phyloP scores from a whole-genome alignment of 805 yeast species.

The Cyberlindnera saturnus region DNA sequence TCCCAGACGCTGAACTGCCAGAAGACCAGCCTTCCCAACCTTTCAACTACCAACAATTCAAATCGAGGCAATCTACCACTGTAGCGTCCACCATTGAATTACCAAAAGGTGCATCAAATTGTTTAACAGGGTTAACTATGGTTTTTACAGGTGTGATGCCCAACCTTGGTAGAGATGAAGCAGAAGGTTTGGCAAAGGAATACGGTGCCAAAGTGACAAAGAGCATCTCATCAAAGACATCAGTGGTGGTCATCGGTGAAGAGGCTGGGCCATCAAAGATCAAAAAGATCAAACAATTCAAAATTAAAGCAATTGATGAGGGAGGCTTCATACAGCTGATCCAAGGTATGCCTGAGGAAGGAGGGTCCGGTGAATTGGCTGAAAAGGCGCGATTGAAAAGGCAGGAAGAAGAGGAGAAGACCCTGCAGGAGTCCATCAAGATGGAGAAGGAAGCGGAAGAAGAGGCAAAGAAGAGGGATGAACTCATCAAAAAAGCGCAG shows the following conservation, averaged over 20 bases:
- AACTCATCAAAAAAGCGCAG: constrained; percentile 21
- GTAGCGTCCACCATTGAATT: constrained; percentile 40
- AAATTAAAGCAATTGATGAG: constrained; percentile 79
- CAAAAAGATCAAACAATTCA: constrained; percentile 63
- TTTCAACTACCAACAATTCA: constrained; percentile 53
- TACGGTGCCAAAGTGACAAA: constrained; percentile 92
- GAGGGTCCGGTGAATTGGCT: constrained; percentile 82
- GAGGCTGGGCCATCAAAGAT: constrained; percentile 98
- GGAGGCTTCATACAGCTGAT: constrained; percentile 77
- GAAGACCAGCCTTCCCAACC: constrained; percentile 37
- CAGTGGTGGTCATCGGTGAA: constrained; percentile 84
- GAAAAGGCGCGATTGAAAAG: constrained; percentile 63
- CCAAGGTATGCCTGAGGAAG: constrained; percentile 79
- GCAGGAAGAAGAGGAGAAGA: constrained; percentile 57
- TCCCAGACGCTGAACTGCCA: constrained; percentile 70
- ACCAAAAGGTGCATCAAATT: constrained; percentile 81
- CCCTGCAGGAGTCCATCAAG: constrained; percentile 45
- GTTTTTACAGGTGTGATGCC: constrained; percentile 93
- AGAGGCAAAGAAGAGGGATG: constrained; percentile 26
- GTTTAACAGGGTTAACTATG: constrained; percentile 81
- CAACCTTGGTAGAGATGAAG: constrained; percentile 64
- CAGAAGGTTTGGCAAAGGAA: constrained; percentile 69
- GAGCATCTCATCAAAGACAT: constrained; percentile 78
- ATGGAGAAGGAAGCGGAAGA: constrained; percentile 39
- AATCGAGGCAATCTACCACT: constrained; percentile 35